A percentile compares a stretch with the other conserved stretches of the same genome.
phyloP scores from a whole-genome alignment of 805 yeast species.

The Yarrowia keelungensis region DNA sequence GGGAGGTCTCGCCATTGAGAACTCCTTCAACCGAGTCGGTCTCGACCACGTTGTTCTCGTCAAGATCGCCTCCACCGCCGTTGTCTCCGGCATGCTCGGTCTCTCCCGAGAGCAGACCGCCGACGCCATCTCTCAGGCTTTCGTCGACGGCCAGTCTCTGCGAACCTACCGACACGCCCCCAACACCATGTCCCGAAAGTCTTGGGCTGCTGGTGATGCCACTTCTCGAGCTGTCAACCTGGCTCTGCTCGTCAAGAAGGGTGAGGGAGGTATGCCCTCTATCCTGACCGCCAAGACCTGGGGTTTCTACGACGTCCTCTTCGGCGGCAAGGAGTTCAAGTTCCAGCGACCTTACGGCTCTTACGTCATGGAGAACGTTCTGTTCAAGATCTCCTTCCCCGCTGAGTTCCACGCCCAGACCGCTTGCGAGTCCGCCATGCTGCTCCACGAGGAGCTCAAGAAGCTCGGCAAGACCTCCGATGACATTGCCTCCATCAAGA shows the following conservation, averaged over 20 bases:
- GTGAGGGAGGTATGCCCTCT: conserved; percentile 64
- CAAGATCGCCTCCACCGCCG: conserved; percentile 67
- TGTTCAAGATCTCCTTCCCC: conserved; percentile 68
- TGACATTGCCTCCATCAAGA: conserved; percentile 59
- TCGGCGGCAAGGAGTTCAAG: conserved; percentile 59
- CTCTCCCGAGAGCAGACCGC: conserved; percentile 58
- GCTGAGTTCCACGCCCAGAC: conserved; percentile 74
- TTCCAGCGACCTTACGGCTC: conserved; percentile 63
- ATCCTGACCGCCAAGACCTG: conserved; percentile 63
- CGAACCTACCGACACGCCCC: conserved; percentile 71
- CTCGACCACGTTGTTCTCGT: conserved; percentile 66
- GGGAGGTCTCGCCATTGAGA: conserved; percentile 64
- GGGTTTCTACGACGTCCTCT: conserved; percentile 70
- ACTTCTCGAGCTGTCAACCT: conserved; percentile 64
- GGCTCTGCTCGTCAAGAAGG: conserved; percentile 60
- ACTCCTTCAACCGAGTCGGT: conserved; percentile 66
- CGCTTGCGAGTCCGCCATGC: conserved; percentile 65
- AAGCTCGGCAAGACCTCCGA: conserved; percentile 55
- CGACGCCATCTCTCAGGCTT: conserved; percentile 65
- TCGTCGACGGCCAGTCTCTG: conserved; percentile 65
- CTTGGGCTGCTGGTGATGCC: conserved; percentile 75
- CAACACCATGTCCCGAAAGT: conserved; percentile 66
- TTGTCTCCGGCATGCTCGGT: conserved; percentile 63
- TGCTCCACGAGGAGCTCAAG: conserved; percentile 52
- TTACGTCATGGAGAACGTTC: conserved; percentile 68